Conservation (phyloP, 2,329 filamentous ascomycete genomes). For the Aspergillus novofumigatus region DNA sequence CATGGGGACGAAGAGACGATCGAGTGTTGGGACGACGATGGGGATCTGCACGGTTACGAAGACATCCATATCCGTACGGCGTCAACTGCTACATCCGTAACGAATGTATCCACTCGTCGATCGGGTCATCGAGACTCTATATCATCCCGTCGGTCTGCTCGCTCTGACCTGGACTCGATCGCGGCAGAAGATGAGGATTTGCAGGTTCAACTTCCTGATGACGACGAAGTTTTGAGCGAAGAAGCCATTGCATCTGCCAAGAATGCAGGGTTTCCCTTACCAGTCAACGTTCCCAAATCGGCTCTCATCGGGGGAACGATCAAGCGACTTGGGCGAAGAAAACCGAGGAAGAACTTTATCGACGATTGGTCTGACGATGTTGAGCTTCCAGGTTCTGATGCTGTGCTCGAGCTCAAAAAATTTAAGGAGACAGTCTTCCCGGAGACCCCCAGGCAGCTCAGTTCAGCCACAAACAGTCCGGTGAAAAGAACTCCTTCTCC, state of each 20-base stretch:
- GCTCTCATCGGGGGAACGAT: slow-evolving; percentile 90
- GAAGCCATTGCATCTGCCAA: slow-evolving; percentile 86
- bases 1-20: slow-evolving; percentile 35
- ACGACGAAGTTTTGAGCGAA: slow-evolving; percentile 77
- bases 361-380: slow-evolving; percentile 81
- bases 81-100: slow-evolving; percentile 44
- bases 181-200: slow-evolving; percentile 76
- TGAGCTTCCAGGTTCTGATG: slow-evolving; percentile 59
- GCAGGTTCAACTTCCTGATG: slow-evolving; percentile 77
- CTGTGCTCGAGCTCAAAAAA: slow-evolving; percentile 60
- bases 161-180: slow-evolving; percentile 74
- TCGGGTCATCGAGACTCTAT: slow-evolving; percentile 64
- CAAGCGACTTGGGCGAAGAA: slow-evolving; percentile 75
- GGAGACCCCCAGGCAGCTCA: slow-evolving; percentile 64
- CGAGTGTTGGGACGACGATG: slow-evolving; percentile 50
- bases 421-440: slow-evolving; percentile 61
- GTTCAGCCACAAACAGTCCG: slow-evolving; percentile 42
- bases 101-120: slow-evolving; percentile 40
- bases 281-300: slow-evolving; percentile 78
- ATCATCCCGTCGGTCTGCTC: slow-evolving; percentile 76
- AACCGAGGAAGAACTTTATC: slow-evolving; percentile 66
- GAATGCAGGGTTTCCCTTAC: slow-evolving; percentile 86
- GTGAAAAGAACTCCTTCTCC: slow-evolving; percentile 29
- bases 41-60: slow-evolving; percentile 45
- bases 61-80: slow-evolving; percentile 43